Conservation (phyloP, 345 rosid species). For the Capsella bursapastoris region DNA sequence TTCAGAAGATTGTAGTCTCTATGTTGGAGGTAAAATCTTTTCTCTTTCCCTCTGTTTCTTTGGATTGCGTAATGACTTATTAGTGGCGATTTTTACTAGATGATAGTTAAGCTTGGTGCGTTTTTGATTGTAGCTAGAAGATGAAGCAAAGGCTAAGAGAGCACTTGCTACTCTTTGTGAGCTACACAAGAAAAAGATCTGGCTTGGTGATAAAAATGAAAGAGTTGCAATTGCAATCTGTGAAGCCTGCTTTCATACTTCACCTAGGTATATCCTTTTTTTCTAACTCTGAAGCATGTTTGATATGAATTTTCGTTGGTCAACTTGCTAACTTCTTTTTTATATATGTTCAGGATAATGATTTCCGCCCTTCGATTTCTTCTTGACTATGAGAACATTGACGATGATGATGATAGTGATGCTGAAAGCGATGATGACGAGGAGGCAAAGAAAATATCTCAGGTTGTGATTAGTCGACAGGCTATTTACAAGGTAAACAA, state of each 20-base stretch:
- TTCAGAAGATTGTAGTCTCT: constrained; percentile 76
- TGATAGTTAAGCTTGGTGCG: constrained; percentile 1
- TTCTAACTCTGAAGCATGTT: constrained; percentile 13
- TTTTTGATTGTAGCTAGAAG: constrained; percentile 63
- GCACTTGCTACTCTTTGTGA: constrained; percentile 73
- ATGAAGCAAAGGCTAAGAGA: constrained; percentile 80
- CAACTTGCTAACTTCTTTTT: background rate
- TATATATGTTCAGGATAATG: constrained; percentile 67
- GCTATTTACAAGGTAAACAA: constrained; percentile 74
- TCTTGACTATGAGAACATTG: constrained; percentile 87
- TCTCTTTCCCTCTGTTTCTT: background rate
- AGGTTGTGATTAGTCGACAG: constrained; percentile 65
- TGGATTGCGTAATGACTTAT: background rate
- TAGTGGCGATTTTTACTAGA: background rate
- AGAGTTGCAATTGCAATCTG: constrained; percentile 95
- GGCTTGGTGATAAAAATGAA: constrained; percentile 87
- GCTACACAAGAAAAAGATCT: constrained; percentile 79
- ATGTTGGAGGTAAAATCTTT: constrained; percentile 63
- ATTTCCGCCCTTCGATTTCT: constrained; percentile 78
- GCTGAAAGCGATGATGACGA: constrained; percentile 80
- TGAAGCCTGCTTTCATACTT: constrained; percentile 82
- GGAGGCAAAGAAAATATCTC: constrained; percentile 48
- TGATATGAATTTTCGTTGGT: constrained; percentile 15
- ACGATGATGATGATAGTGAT: constrained; percentile 70
- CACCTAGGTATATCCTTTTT: constrained; percentile 61